phyloP scores from a whole-genome alignment of 352 stramenopile genomes.

The Pythium dissotocum region DNA sequence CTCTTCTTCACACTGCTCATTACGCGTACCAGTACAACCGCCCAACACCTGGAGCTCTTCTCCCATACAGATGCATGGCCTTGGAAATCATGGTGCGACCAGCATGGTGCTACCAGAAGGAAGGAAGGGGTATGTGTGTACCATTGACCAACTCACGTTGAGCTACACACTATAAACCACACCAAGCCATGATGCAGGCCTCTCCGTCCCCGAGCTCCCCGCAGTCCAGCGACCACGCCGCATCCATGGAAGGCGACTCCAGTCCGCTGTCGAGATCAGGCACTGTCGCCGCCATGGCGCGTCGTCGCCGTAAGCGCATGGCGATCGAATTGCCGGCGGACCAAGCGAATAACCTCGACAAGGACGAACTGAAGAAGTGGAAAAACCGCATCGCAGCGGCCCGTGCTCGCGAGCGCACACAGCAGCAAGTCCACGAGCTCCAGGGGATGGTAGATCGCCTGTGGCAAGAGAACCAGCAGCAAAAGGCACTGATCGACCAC shows the following conservation, averaged over 20 bases:
- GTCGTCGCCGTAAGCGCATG: constrained; percentile 36
- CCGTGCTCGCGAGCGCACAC: constrained; percentile 49
- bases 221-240: constrained; percentile 11
- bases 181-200: background rate
- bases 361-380: constrained; percentile 58
- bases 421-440: constrained; percentile 51
- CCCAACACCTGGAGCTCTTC: no score
- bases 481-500: constrained; percentile 34
- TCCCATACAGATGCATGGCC: no score
- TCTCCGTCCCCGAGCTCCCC: constrained; percentile 8
- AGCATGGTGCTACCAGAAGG: no score
- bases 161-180: background rate
- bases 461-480: constrained; percentile 59
- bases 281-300: background rate
- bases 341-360: constrained; percentile 41
- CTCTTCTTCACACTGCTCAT: background rate
- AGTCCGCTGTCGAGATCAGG: constrained; percentile 9
- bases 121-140: background rate
- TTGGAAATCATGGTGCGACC: no score
- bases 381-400: constrained; percentile 74
- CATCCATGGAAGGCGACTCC: constrained; percentile 7
- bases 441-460: constrained; percentile 56
- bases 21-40: background rate
- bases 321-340: constrained; percentile 46
- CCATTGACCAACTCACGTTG: constrained; percentile 1